phyloP scores from a whole-genome alignment of 768 basidiomycete species.

The Leucosporidium creatinivorum region DNA sequence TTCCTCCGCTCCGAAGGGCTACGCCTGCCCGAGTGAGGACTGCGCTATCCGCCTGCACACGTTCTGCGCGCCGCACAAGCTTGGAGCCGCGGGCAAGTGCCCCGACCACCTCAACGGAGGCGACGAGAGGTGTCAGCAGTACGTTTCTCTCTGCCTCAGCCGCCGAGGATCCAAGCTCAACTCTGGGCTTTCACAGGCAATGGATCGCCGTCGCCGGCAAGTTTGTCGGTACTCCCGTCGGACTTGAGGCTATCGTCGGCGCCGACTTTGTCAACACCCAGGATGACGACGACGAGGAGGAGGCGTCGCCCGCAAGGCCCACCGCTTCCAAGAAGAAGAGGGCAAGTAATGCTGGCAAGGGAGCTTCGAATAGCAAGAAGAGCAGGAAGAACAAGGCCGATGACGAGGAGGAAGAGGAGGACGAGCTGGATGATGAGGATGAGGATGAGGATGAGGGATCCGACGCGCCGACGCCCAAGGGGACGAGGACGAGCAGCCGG shows the following conservation, averaged over 20 bases:
- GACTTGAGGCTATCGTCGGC: slow-evolving; percentile 48
- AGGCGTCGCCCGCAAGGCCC: neutral
- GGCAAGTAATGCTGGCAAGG: slow-evolving; percentile 21
- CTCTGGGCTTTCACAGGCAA: neutral
- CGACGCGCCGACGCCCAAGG: neutral
- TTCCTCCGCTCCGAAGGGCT: slow-evolving; percentile 52
- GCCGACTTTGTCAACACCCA: neutral
- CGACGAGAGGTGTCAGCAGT: slow-evolving; percentile 13
- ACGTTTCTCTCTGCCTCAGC: neutral
- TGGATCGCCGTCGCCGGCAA: slow-evolving; percentile 21
- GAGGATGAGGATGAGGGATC: slow-evolving; percentile 21
- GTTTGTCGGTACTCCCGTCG: slow-evolving; percentile 54
- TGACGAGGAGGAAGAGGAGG: slow-evolving; percentile 35
- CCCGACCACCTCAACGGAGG: slow-evolving; percentile 8
- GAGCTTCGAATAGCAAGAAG: slow-evolving; percentile 36
- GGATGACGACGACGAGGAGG: slow-evolving; percentile 4
- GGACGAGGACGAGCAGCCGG: neutral
- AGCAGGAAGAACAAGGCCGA: slow-evolving; percentile 15
- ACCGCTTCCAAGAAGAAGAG: neutral
- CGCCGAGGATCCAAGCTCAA: no score
- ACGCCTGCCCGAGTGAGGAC: slow-evolving; percentile 41
- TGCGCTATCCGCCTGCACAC: slow-evolving; percentile 38
- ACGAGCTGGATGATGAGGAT: slow-evolving; percentile 13
- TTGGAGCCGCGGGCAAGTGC: slow-evolving; percentile 7
- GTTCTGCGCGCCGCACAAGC: neutral